A percentile compares a stretch with the other conserved stretches of the same genome.
phyloP scores from a whole-genome alignment of 2,329 filamentous ascomycete genomes.

The Phaeophleospora eucalypticola region DNA sequence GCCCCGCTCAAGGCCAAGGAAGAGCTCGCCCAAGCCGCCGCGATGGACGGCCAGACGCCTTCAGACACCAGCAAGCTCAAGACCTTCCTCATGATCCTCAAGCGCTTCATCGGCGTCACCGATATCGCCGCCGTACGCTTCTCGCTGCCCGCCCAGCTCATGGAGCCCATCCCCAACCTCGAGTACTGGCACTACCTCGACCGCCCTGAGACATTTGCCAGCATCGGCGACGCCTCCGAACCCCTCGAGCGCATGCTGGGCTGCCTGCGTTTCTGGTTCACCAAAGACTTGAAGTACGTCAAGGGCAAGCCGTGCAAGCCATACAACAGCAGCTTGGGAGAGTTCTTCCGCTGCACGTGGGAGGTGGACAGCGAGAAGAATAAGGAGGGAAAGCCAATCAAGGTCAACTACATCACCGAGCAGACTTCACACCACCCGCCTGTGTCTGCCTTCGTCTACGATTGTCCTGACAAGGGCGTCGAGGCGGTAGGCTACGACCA shows the following conservation, averaged over 20 bases:
- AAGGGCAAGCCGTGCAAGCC: conserved; percentile 99
- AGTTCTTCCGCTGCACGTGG: conserved; percentile 99
- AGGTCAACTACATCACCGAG: conserved; percentile 90
- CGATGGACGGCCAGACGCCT: conserved; percentile 43
- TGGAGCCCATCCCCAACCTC: conserved; percentile 93
- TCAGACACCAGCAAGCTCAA: conserved; percentile 85
- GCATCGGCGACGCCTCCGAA: conserved; percentile 84
- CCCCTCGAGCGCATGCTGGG: conserved; percentile 90
- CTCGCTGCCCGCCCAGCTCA: conserved; percentile 87
- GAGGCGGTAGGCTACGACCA: conserved; percentile 89
- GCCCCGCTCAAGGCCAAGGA: conserved; percentile 7
- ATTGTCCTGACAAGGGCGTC: conserved; percentile 87
- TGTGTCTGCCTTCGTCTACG: conserved; percentile 90
- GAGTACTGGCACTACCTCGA: conserved; percentile 99
- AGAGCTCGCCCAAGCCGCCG: conserved; percentile 10
- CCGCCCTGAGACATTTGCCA: conserved; percentile 82
- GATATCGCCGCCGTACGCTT: conserved; percentile 96
- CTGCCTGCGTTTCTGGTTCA: conserved; percentile 95
- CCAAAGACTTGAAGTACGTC: conserved; percentile 97
- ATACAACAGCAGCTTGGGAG: conserved; percentile 93
- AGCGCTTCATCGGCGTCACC: conserved; percentile 91
- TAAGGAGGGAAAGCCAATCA: conserved; percentile 50
- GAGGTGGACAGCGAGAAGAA: conserved; percentile 62
- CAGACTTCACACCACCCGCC: conserved; percentile 98
- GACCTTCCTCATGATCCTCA: conserved; percentile 81